A percentile compares a stretch with the other conserved stretches of the same genome.
These are phyloP conservation scores for Stipa capillata DNA, from an alignment of 176 grass and related monocot species.

Conservation along the genomic window DNA sequence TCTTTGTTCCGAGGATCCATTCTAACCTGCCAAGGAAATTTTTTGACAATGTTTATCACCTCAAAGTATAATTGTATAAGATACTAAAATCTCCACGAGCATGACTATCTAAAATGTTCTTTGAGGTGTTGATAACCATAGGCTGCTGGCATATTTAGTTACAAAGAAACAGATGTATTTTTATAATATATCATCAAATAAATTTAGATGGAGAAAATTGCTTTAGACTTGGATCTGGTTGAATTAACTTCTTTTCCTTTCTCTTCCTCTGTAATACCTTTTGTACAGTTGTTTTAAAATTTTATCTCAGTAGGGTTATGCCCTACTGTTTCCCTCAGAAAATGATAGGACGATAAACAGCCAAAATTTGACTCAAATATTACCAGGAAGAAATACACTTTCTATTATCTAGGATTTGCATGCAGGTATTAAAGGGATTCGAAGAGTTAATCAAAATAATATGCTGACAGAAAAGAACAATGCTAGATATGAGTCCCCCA, in stretches of 20 bases:
- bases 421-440: neutral
- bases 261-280: neutral
- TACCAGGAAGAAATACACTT: neutral
- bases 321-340: neutral
- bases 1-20: conserved; percentile 97
- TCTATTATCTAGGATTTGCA: conserved; percentile 12
- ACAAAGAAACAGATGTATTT: neutral
- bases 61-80: neutral
- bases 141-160: neutral
- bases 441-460: conserved; percentile 12
- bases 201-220: neutral
- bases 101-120: neutral
- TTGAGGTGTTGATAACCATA: neutral
- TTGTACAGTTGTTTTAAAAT: neutral
- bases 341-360: neutral
- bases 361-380: neutral
- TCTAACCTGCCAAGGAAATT: conserved; percentile 64
- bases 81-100: neutral
- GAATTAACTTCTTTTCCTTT: neutral
- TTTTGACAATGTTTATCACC: neutral
- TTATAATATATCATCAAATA: neutral
- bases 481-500: neutral
- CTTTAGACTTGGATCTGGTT: neutral
- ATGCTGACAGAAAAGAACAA: neutral
- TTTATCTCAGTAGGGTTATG: neutral